Evolutionary conservation across 441 rosid species (phyloP), one percentile per base, ranked within the genome.

Genomic region (Croton setiger): DNA sequence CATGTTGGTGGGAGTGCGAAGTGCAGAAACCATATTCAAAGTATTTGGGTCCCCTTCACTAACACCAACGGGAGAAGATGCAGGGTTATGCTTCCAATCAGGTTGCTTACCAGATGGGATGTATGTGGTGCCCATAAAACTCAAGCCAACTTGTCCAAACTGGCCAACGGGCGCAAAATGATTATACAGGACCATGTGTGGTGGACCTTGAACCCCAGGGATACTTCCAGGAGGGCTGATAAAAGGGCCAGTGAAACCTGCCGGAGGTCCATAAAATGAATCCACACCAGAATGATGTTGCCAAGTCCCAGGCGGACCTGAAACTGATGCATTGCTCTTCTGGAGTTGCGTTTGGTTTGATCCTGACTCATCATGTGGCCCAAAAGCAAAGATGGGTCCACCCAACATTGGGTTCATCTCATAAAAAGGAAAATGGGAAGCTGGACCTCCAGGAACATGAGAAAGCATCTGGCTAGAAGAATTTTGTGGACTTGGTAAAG

Each of bases 101-200:
- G 95, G 93, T 76, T 95, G 98, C 75, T 91, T 89, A 41, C 92
- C 93, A 4, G 99, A 89, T n/a, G 97, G 98, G 67, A 95, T 82
- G 72, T 89, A 91, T n/a, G 98, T 87, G 13, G 98, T 78, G 3
- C 99, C 99, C 97, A 92, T 89, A 82, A 92, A 91, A 85, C 98
- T 90, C 84, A 92, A 77, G 67, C 98, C 97, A 76, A 88, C 87
- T 72, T 88, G 92, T 76, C 97, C 99, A 81, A 83, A 92, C 79
- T 95, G 99, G 62, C 98, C 97, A 76, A 92, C 93, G 15, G 97
- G 99, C 53, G 99, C 97, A 78, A 95, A 92, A 82, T 95, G 99
- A 82, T 92, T 92, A 72, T 92, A 95, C 55, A 95, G 90, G 64
- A 96, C 88, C 98, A 93, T 93, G 75, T 93, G 99, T 0, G 97